phyloP scores from a whole-genome alignment of 176 grass and related monocot species.

The Musa troglodytarum region DNA sequence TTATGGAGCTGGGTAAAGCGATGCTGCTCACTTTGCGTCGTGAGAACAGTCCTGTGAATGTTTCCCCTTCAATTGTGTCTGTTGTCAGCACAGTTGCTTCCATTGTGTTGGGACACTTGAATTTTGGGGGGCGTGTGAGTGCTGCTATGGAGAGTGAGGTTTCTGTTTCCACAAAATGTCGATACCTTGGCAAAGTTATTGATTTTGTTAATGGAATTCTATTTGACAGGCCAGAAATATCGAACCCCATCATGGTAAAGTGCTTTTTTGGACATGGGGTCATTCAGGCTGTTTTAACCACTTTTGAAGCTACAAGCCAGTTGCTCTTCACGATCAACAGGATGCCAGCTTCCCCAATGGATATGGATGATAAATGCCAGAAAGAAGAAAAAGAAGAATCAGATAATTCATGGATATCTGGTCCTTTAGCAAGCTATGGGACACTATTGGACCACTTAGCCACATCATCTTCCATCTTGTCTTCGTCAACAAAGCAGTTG shows the following conservation, averaged over 20 bases:
- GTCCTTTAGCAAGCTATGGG: conserved; percentile 74
- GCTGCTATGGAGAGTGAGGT: conserved; percentile 57
- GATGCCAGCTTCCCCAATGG: conserved; percentile 65
- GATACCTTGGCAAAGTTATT: conserved; percentile 83
- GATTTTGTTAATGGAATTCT: conserved; percentile 87
- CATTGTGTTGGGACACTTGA: conserved; percentile 81
- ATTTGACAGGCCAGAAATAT: conserved; percentile 79
- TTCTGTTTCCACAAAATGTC: conserved; percentile 68
- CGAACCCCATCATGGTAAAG: conserved; percentile 86
- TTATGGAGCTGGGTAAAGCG: conserved; percentile 91
- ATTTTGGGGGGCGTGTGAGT: conserved; percentile 60
- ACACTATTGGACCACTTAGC: conserved; percentile 77
- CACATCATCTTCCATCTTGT: conserved; percentile 79
- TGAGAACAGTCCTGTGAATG: conserved; percentile 73
- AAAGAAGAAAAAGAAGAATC: conserved; percentile 53
- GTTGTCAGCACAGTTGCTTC: conserved; percentile 71
- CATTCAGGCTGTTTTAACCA: conserved; percentile 80
- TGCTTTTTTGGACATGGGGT: conserved; percentile 81
- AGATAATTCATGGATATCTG: conserved; percentile 90
- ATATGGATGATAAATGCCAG: conserved; percentile 58
- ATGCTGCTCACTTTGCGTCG: conserved; percentile 83
- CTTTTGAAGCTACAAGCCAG: conserved; percentile 92
- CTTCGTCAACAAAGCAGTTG: conserved; percentile 76
- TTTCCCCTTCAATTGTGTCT: conserved; percentile 67
- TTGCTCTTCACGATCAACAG: conserved; percentile 77